Evolutionary conservation across 306 rosid species (phyloP), one percentile per base, ranked within the genome.

Genomic region (Oemleria cerasiformis): DNA sequence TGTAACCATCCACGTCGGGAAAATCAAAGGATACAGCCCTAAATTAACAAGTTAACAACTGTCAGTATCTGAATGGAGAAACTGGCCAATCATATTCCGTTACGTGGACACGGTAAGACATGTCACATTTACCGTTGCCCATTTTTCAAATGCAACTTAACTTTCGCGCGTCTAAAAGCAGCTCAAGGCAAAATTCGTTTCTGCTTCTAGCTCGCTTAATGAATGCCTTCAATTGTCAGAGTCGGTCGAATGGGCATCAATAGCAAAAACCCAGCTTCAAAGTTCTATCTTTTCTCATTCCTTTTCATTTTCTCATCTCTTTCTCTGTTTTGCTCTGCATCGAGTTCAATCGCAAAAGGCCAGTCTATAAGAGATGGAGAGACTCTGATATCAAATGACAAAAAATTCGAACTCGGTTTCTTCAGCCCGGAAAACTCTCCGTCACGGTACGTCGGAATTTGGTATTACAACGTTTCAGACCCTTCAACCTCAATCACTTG

Each of bases 361-460:
- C 70, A 44, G 7, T 3, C 66, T 0, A 38, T 92, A 21, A 78
- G 59, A 74, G 86, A 85, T 19, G 78, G 75, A 38, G 72, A 73
- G 6, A 75, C 73, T 1, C 13, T 92, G 41, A 71, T 78, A 0
- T 92, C 96, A 0, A 60, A 48, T 0, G 61, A 40, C 0, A 38
- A 72, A 50, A 68, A 30, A 59, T 92, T 88, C 73, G 76, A 71
- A 5, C 75, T 92, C 73, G 96, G 98, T 6, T 92, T 92, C 87
- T 92, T 92, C 82, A 44, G 77, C 72, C 73, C 66, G 0, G 68
- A 6, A 2, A 77, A 81, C 44, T 72, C 92, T 6, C 23, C 82
- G 5, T 67, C 7, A 1, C 81, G 92, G 19, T 92, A 86, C 73
- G 84, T 92, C 9, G 98, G 98, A 3, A 86, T 90, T 54, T 84